These are phyloP conservation scores for Ormosia emarginata DNA, from an alignment of 306 rosid genomes.

Conservation along the genomic window DNA sequence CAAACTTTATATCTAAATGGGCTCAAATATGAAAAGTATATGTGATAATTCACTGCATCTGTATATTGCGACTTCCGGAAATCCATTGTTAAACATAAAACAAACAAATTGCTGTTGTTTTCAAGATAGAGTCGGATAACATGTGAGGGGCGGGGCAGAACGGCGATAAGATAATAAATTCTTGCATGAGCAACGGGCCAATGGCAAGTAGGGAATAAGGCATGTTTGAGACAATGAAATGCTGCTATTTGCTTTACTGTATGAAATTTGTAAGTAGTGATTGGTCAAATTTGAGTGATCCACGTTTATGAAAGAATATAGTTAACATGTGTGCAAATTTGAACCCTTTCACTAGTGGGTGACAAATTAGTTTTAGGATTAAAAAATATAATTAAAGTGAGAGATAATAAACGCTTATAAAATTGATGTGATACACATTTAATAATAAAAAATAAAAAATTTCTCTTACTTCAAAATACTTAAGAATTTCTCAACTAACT, in stretches of 20 bases:
- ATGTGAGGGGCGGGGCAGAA: not conserved
- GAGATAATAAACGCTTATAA: no score
- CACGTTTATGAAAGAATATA: not conserved
- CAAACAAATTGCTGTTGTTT: not conserved
- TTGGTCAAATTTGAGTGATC: no score
- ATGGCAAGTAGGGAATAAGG: not conserved
- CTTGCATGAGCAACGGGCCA: not conserved
- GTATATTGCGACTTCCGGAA: not conserved
- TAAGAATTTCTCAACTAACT: no score
- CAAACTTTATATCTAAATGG: not conserved
- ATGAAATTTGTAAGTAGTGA: not conserved
- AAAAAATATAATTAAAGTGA: no score
- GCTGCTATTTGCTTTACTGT: not conserved
- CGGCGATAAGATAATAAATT: not conserved
- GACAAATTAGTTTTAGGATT: no score
- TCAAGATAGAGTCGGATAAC: not conserved
- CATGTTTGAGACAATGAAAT: not conserved
- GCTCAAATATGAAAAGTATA: not conserved
- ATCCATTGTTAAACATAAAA: not conserved
- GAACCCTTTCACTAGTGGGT: not conserved
- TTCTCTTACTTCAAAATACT: no score
- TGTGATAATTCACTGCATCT: not conserved
- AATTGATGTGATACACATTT: no score
- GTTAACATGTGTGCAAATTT: not conserved
- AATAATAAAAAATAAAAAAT: no score